phyloP scores from a whole-genome alignment of 2,329 filamentous ascomycete genomes.

The Xylariaceae sp. region DNA sequence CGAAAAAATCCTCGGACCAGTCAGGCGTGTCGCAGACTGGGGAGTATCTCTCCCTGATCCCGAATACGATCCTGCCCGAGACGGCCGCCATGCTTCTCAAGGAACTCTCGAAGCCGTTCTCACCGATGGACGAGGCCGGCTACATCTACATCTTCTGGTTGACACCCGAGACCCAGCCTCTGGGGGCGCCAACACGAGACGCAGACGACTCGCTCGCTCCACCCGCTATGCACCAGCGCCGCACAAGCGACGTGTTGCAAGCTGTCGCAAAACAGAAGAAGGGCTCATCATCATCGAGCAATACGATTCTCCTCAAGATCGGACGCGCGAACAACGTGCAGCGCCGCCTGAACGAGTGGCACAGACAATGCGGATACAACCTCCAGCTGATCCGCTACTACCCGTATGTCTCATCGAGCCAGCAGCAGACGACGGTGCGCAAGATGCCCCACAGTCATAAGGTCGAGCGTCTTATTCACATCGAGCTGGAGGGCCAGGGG shows the following conservation, averaged over 20 bases:
- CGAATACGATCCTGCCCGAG: constrained; percentile 58
- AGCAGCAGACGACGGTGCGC: constrained; percentile 42
- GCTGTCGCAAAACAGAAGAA: constrained; percentile 40
- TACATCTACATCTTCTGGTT: constrained; percentile 99
- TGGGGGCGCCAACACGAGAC: constrained; percentile 52
- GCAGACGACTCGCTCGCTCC: constrained; percentile 55
- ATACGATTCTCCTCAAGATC: constrained; percentile 65
- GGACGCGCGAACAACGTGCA: constrained; percentile 76
- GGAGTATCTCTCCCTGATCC: constrained; percentile 63
- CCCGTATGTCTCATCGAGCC: constrained; percentile 60
- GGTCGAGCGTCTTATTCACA: constrained; percentile 83
- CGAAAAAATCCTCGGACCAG: constrained; percentile 26
- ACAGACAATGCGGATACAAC: constrained; percentile 83
- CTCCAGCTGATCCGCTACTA: constrained; percentile 88
- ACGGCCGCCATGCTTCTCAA: constrained; percentile 65
- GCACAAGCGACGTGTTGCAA: constrained; percentile 51
- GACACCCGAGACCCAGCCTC: constrained; percentile 58
- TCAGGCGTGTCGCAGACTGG: constrained; percentile 35
- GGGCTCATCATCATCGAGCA: constrained; percentile 34
- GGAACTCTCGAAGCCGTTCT: constrained; percentile 72
- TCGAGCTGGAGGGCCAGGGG: constrained; percentile 69
- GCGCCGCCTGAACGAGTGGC: constrained; percentile 87
- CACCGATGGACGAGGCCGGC: constrained; percentile 69
- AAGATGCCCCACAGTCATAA: constrained; percentile 83
- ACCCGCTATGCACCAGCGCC: constrained; percentile 37